Base-by-base conservation (phyloP, 1,284 basidiomycete species). In the Schizophyllum amplum region DNA sequence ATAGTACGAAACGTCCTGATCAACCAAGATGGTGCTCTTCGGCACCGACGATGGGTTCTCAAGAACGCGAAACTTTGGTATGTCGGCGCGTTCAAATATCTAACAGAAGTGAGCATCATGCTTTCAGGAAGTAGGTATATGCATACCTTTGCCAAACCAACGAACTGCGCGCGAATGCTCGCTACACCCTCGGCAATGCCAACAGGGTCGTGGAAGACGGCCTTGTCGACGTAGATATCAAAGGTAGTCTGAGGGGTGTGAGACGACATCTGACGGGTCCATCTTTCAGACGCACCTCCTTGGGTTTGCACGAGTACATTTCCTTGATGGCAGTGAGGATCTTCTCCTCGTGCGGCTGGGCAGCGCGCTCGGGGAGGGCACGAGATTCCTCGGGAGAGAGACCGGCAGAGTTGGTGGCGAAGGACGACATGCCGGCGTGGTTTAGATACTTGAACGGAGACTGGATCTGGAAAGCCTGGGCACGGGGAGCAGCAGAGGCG, bases 1-100 rank as follows among this genome's bases (percentile, higher is more conserved):
- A 64, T 66, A 79, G 62, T 80, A 80, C 0, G 71, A 67, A 15
- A 81, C 75, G 57, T 80, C 77, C 61, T 77, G 76, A 62, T 79
- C 77, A 56, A 80, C 74, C 48, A 80, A 68, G 48, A 80, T 70
- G 6, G 68, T 73, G 55, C 64, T 74, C 52, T 68, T 63, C 6
- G 72, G 68, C 2, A 75, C 63, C 2, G 67, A 69, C 1, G 70
- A 58, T 5, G 77, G 76, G 58, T 73, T 78, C 62, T 75, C 58
- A 5, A 79, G 66, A 7, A 80, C 56, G 7, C 75, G 72, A 61
- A 80, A 77, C 55, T 71, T 73, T 1, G 69, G 67, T 21, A 80
- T 68, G 47, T 77, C 75, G 4, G 74, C 76, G 2, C 72, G 70
- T 9, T 73, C 71, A 62, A 78, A 79, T 6, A 79, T 61, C 77